These are phyloP conservation scores for Claviceps quebecensis DNA, from an alignment of 2,329 filamentous ascomycete genomes.

Conservation along the genomic window DNA sequence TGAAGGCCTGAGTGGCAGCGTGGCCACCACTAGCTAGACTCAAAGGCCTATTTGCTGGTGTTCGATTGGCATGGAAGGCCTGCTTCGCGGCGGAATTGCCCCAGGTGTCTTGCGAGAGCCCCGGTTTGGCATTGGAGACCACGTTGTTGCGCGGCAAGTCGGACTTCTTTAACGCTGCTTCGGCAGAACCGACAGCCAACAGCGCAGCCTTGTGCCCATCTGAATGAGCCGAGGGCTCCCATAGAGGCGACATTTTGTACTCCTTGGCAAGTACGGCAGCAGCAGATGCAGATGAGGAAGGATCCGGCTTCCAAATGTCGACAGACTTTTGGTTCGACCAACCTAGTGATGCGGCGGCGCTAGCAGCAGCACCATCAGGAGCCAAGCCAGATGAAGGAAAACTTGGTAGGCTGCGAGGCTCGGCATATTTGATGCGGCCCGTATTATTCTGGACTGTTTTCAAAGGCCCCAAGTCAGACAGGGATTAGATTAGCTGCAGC, in stretches of 20 bases:
- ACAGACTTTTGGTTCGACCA: conserved; percentile 54
- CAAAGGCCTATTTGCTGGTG: conserved; percentile 7
- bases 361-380: conserved; percentile 46
- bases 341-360: conserved; percentile 60
- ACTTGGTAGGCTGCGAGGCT: conserved; percentile 58
- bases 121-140: conserved; percentile 3
- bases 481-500: background rate
- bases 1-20: conserved; percentile 25
- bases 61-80: conserved; percentile 37
- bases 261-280: conserved; percentile 30
- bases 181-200: conserved; percentile 37
- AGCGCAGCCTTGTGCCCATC: conserved; percentile 64
- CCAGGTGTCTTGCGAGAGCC: conserved; percentile 23
- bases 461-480: background rate
- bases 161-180: conserved; percentile 16
- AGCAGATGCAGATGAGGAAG: conserved; percentile 34
- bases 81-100: conserved; percentile 58
- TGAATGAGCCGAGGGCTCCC: conserved; percentile 49
- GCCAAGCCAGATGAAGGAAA: conserved; percentile 54
- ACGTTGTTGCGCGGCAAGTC: background rate
- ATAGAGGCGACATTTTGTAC: conserved; percentile 32
- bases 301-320: conserved; percentile 52
- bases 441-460: conserved; percentile 10
- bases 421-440: conserved; percentile 53
- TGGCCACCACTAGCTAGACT: conserved; percentile 14